These are phyloP conservation scores for Colletotrichum godetiae DNA, from an alignment of 2,329 filamentous ascomycete species.

Conservation along the genomic window DNA sequence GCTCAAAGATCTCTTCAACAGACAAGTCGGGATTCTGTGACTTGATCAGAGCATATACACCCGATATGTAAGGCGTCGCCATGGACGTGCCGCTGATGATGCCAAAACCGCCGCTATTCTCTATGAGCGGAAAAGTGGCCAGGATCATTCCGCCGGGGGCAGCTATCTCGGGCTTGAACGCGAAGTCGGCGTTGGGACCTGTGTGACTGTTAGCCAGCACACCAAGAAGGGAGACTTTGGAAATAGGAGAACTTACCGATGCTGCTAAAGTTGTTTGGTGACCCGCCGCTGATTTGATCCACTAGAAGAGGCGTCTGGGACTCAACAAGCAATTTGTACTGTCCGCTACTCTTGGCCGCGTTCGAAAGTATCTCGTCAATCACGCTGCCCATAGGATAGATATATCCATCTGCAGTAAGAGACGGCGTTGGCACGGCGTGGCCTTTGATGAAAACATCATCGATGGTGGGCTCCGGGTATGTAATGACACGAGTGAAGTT, in stretches of 20 bases:
- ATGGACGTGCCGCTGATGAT: constrained; percentile 50
- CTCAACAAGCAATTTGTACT: constrained; percentile 15
- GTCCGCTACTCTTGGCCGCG: background rate
- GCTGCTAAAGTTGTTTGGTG: constrained; percentile 32
- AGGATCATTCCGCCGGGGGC: constrained; percentile 49
- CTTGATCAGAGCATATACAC: constrained; percentile 48
- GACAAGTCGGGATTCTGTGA: constrained; percentile 42
- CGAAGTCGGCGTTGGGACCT: constrained; percentile 35
- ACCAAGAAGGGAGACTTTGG: background rate
- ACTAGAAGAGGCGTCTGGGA: constrained; percentile 7
- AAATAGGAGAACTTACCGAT: constrained; percentile 2
- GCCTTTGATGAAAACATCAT: constrained; percentile 26
- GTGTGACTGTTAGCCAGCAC: background rate
- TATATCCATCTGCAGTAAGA: constrained; percentile 13
- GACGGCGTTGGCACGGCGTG: constrained; percentile 20
- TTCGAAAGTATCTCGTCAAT: background rate
- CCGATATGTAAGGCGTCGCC: constrained; percentile 48
- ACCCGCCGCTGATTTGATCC: constrained; percentile 23
- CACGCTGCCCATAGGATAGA: constrained; percentile 26
- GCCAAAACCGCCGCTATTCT: constrained; percentile 42
- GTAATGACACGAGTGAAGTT: constrained; percentile 26
- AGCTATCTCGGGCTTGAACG: constrained; percentile 45
- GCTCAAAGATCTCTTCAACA: constrained; percentile 41
- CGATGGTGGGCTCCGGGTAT: constrained; percentile 27
- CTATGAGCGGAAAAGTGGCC: constrained; percentile 46